These are phyloP conservation scores for Hyaloperonospora arabidopsidis DNA, from an alignment of 352 stramenopile genomes.

Conservation along the genomic window DNA sequence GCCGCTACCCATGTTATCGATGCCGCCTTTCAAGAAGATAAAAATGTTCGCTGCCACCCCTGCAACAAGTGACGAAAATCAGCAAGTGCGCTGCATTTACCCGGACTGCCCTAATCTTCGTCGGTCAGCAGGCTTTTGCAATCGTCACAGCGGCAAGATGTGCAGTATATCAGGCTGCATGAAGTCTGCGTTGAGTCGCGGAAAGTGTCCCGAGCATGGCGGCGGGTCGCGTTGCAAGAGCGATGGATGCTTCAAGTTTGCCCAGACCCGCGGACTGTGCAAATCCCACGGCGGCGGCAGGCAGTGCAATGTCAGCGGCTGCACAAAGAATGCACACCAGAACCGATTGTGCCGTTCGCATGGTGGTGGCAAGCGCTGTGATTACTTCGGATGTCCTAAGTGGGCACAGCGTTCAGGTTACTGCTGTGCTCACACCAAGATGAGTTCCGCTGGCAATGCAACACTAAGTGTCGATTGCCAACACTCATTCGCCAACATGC, in stretches of 20 bases:
- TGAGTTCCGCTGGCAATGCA: slow-evolving; percentile 21
- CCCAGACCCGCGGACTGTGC: slow-evolving; percentile 72
- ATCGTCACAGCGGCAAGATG: slow-evolving; percentile 74
- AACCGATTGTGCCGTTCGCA: slow-evolving; percentile 78
- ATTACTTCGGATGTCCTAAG: slow-evolving; percentile 71
- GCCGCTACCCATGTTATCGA: slow-evolving; percentile 59
- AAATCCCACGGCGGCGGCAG: slow-evolving; percentile 78
- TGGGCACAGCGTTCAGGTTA: slow-evolving; percentile 80
- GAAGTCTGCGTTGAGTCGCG: slow-evolving; percentile 71
- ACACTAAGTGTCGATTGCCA: slow-evolving; percentile 10
- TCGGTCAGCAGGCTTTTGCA: slow-evolving; percentile 70
- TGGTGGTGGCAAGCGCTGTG: slow-evolving; percentile 73
- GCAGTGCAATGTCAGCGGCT: slow-evolving; percentile 64
- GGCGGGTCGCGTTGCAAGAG: slow-evolving; percentile 79
- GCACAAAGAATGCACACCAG: slow-evolving; percentile 80
- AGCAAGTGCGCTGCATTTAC: slow-evolving; percentile 70
- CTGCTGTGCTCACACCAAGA: slow-evolving; percentile 79
- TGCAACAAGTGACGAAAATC: slow-evolving; percentile 32
- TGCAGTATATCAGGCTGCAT: slow-evolving; percentile 60
- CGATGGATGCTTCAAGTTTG: slow-evolving; percentile 80
- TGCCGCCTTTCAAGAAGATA: slow-evolving; percentile 73
- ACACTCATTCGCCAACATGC: slow-evolving; percentile 16
- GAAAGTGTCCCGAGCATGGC: slow-evolving; percentile 80
- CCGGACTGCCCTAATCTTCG: slow-evolving; percentile 70
- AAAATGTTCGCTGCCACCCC: slow-evolving; percentile 21